These are phyloP conservation scores for Hyphopichia homilentoma DNA, from an alignment of 805 yeast genomes.

Conservation along the genomic window DNA sequence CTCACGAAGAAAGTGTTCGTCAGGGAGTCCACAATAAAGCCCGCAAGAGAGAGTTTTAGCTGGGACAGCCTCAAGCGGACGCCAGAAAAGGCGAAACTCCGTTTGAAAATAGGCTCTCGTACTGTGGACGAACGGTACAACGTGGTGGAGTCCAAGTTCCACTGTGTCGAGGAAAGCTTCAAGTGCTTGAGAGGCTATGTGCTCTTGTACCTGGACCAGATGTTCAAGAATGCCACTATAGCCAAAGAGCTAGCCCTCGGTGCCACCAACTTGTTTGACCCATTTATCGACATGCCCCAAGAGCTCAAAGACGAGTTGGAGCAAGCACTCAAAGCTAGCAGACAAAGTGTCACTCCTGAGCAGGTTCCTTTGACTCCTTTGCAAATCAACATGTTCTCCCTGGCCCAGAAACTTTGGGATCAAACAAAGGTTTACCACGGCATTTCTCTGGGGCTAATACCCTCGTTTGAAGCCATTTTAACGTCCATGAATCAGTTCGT, in stretches of 20 bases:
- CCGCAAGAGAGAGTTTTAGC: too few species aligned
- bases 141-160: constrained; percentile 16
- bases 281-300: constrained; percentile 13
- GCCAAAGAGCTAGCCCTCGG: background rate
- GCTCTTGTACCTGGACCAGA: background rate
- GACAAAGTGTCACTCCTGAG: background rate
- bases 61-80: constrained; percentile 25
- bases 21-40: too few species aligned
- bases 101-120: constrained; percentile 17
- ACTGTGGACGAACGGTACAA: constrained; percentile 41
- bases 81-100: constrained; percentile 31
- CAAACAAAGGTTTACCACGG: constrained; percentile 14
- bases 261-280: constrained; percentile 19
- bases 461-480: constrained; percentile 11
- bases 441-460: constrained; percentile 11
- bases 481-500: constrained; percentile 5
- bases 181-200: constrained; percentile 13
- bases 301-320: constrained; percentile 1
- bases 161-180: constrained; percentile 12
- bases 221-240: too few species aligned
- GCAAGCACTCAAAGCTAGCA: background rate
- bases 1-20: too few species aligned
- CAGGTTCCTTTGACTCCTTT: background rate
- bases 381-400: background rate
- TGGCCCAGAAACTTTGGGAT: constrained; percentile 17